phyloP scores from a whole-genome alignment of 352 stramenopile genomes.

The Aphanomyces stellatus region DNA sequence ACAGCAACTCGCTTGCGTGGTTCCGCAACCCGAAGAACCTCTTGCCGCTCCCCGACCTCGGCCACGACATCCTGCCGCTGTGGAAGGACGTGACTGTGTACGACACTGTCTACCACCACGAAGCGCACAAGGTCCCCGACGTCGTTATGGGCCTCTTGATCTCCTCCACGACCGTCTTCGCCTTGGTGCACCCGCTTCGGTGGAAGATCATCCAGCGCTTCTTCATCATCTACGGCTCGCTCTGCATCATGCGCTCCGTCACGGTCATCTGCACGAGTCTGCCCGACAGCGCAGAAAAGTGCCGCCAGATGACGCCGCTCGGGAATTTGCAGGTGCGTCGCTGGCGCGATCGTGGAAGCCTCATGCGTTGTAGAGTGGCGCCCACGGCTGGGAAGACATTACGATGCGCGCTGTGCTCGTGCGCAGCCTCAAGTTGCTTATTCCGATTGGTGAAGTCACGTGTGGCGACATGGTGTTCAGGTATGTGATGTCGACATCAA shows the following conservation, averaged over 20 bases:
- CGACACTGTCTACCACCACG: slow-evolving; percentile 16
- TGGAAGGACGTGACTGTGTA: slow-evolving; percentile 18
- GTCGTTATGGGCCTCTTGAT: slow-evolving; percentile 13
- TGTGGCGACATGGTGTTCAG: slow-evolving; percentile 21
- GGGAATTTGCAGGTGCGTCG: slow-evolving; percentile 15
- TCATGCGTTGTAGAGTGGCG: slow-evolving; percentile 3
- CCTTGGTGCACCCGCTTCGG: slow-evolving; percentile 3
- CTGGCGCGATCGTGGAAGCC: not conserved
- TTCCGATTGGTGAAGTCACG: slow-evolving; percentile 17
- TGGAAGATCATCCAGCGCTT: slow-evolving; percentile 21
- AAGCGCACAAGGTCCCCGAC: slow-evolving; percentile 17
- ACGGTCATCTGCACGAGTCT: slow-evolving; percentile 19
- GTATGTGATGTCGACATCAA: too few relatives aligned
- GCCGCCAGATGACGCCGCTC: slow-evolving; percentile 16
- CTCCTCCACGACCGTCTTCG: slow-evolving; percentile 9
- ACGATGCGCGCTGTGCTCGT: slow-evolving; percentile 19
- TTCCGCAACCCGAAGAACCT: slow-evolving; percentile 20
- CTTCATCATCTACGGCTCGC: slow-evolving; percentile 20
- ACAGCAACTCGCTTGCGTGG: slow-evolving; percentile 19
- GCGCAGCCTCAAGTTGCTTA: slow-evolving; percentile 17
- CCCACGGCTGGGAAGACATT: slow-evolving; percentile 20
- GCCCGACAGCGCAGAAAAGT: slow-evolving; percentile 19
- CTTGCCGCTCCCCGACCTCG: slow-evolving; percentile 12
- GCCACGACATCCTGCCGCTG: slow-evolving; percentile 16
- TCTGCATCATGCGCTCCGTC: slow-evolving; percentile 20